Evolutionary conservation across 352 stramenopile species (phyloP), one percentile per base, ranked within the genome.

Genomic region (Pythium rishiriense): DNA sequence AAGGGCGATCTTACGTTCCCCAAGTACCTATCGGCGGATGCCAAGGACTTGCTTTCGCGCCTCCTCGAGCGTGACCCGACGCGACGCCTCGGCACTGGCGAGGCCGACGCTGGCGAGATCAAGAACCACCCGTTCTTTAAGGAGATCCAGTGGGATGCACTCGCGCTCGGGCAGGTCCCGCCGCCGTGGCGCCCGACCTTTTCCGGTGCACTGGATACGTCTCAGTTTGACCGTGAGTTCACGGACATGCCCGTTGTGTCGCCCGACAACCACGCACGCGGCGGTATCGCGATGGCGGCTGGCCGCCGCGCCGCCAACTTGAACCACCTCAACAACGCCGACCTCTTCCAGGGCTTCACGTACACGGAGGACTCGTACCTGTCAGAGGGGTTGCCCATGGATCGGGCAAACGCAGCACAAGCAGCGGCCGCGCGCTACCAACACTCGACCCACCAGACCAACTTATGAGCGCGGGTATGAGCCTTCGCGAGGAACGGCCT

Each of bases 151-250:
- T 94, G 85, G 85, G 81, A 91, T 45, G 69, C 69, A 28, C 70
- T 94, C 8, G 71, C 75, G 51, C 47, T 67, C 14, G 78, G 83
- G 15, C 70, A 88, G 47, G 45, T 98, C 28, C 62, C 83, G 35
- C 87, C 96, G 48, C 96, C 96, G 37, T 99, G 94, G 94, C 77
- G 86, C 24, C 97, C 97, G 19, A 90, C 87, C 26, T 97, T 99
- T 64, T 92, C 87, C 22, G 87, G 91, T 24, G 96, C 81, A 43
- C 74, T 98, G n/a, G 96, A 99, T 80, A 99, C 96, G 41, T 98
- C 93, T 58, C 96, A 98, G 81, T 99, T 99, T 60, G 97, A 99
- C 81, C 84, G 88, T 57, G 97, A 99, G 75, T 98, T 98, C 62
- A 99, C 96, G 0, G 94, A 90, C 60, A 98, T 98, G 93, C 96